Conservation (phyloP, 768 basidiomycete genomes). For the Amanita pseudoporphyria region DNA sequence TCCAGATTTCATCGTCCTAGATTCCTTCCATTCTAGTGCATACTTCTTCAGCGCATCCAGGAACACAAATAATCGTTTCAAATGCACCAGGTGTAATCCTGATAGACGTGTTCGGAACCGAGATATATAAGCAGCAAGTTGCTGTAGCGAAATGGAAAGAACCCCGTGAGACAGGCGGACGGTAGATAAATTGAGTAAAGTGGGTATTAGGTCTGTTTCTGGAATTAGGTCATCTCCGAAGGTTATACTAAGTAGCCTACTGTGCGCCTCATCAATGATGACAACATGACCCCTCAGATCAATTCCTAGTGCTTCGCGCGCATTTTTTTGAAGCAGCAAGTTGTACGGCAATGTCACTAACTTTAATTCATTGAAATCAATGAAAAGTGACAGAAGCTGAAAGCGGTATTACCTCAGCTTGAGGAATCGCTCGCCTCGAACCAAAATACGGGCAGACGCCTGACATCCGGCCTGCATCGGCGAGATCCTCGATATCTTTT, state of each 20-base stretch:
- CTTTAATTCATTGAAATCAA: slow-evolving; percentile 25
- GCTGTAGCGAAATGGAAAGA: slow-evolving; percentile 54
- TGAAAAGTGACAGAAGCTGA: neutral
- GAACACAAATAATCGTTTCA: slow-evolving; percentile 70
- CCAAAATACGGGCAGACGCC: slow-evolving; percentile 91
- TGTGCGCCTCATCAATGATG: slow-evolving; percentile 95
- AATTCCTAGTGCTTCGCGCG: slow-evolving; percentile 83
- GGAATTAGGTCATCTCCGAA: neutral
- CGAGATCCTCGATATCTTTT: slow-evolving; percentile 93
- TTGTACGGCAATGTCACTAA: slow-evolving; percentile 93
- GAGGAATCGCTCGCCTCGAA: slow-evolving; percentile 76
- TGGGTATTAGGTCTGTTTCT: slow-evolving; percentile 71
- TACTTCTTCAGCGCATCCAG: slow-evolving; percentile 61
- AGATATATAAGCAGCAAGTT: slow-evolving; percentile 68
- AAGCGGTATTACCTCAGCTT: slow-evolving; percentile 60
- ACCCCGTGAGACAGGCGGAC: slow-evolving; percentile 46
- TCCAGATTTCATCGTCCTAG: slow-evolving; percentile 5
- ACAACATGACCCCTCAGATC: slow-evolving; percentile 78
- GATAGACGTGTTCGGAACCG: slow-evolving; percentile 75
- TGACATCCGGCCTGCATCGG: slow-evolving; percentile 53
- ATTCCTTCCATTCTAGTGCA: slow-evolving; percentile 43
- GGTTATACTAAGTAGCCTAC: slow-evolving; percentile 33
- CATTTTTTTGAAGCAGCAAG: slow-evolving; percentile 71
- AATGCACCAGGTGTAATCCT: slow-evolving; percentile 60
- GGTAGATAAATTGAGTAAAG: slow-evolving; percentile 80